Evolutionary conservation across 371 early-diverging fungal species (phyloP).

Genomic region (Blakeslea trispora): DNA sequence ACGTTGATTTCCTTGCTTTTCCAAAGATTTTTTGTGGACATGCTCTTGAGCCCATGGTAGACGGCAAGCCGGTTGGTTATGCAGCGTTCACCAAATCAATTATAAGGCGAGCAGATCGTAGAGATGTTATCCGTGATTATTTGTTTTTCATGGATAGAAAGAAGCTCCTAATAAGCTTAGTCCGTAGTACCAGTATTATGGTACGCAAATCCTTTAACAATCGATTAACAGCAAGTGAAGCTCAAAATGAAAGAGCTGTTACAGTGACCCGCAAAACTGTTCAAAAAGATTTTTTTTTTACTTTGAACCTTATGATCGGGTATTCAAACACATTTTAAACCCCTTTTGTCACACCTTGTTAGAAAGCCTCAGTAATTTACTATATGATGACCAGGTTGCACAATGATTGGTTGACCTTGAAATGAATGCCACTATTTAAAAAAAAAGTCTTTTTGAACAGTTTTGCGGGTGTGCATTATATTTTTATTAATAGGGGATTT

Average conservation of each 20-base stretch:
- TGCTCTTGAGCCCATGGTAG: background rate
- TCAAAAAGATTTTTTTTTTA: too few relatives aligned
- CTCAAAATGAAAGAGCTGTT: background rate
- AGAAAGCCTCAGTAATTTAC: too few relatives aligned
- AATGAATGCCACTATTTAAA: too few relatives aligned
- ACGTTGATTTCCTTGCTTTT: constrained; percentile 6
- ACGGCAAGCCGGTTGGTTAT: background rate
- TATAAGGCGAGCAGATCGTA: background rate
- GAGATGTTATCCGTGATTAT: background rate
- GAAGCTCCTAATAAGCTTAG: background rate
- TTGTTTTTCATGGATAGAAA: constrained; percentile 5
- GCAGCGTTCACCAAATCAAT: background rate
- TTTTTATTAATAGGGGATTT: too few relatives aligned
- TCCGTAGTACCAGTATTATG: background rate
- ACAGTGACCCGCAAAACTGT: too few relatives aligned
- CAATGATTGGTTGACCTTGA: too few relatives aligned
- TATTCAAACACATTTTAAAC: too few relatives aligned
- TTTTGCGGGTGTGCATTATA: too few relatives aligned
- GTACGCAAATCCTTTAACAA: background rate
- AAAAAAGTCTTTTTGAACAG: too few relatives aligned
- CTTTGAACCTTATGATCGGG: too few relatives aligned
- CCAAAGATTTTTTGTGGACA: background rate
- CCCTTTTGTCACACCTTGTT: too few relatives aligned
- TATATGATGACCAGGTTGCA: too few relatives aligned
- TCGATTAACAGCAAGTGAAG: background rate